These are phyloP conservation scores for Phytophthora palmivora DNA, from an alignment of 352 stramenopile genomes.

Conservation along the genomic window DNA sequence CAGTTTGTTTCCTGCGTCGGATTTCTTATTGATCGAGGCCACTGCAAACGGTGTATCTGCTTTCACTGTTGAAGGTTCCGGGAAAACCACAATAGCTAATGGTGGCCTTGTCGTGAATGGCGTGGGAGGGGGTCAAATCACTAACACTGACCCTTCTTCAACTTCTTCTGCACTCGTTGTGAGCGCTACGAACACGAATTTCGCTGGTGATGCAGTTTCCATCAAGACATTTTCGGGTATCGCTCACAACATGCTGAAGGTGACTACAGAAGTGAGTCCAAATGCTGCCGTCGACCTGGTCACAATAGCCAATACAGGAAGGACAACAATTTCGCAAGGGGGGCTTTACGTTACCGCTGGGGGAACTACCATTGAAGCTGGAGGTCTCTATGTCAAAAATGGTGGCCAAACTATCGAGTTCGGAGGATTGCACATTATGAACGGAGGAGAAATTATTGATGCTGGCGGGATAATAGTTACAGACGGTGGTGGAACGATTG, in stretches of 20 bases:
- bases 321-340: slow-evolving; percentile 50
- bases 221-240: slow-evolving; percentile 45
- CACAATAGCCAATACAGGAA: slow-evolving; percentile 50
- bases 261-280: slow-evolving; percentile 23
- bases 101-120: slow-evolving; percentile 51
- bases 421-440: slow-evolving; percentile 42
- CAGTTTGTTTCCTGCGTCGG: slow-evolving; percentile 35
- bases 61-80: slow-evolving; percentile 59
- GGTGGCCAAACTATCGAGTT: slow-evolving; percentile 49
- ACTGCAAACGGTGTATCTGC: slow-evolving; percentile 31
- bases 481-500: slow-evolving; percentile 45
- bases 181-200: slow-evolving; percentile 28
- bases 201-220: slow-evolving; percentile 45
- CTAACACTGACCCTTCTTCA: slow-evolving; percentile 27
- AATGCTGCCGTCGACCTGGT: slow-evolving; percentile 40
- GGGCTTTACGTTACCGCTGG: slow-evolving; percentile 49
- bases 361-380: slow-evolving; percentile 48
- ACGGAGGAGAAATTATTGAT: slow-evolving; percentile 49
- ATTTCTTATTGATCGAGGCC: slow-evolving; percentile 53
- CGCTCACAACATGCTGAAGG: slow-evolving; percentile 60
- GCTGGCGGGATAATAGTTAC: slow-evolving; percentile 40
- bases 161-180: slow-evolving; percentile 39
- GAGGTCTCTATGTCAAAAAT: slow-evolving; percentile 46
- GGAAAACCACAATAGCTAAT: slow-evolving; percentile 55
- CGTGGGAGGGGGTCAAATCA: slow-evolving; percentile 40